Conservation (phyloP, 2,329 filamentous ascomycete species). For the Botrytis squamosa region DNA sequence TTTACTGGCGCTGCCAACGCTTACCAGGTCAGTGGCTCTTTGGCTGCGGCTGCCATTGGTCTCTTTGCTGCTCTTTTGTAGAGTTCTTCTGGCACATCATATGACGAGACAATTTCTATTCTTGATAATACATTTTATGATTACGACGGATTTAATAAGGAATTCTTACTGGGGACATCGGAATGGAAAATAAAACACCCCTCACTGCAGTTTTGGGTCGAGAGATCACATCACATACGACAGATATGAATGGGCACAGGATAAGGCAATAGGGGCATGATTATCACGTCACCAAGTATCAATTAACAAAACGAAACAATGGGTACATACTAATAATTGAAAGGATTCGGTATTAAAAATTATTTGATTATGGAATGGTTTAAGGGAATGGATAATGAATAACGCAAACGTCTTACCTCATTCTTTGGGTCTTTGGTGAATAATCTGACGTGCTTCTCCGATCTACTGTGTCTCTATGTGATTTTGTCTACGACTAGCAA, state of each 20-base stretch:
- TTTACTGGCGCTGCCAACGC: not conserved
- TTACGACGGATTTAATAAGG: not conserved
- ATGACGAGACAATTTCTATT: not conserved
- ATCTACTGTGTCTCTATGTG: not conserved
- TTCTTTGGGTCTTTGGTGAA: not conserved
- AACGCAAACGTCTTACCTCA: not conserved
- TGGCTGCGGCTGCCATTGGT: constrained; percentile 9
- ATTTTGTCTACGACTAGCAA: not conserved
- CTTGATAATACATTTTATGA: constrained; percentile 2
- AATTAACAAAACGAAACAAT: not conserved
- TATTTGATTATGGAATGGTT: not conserved
- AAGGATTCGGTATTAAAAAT: not conserved
- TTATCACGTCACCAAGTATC: not conserved
- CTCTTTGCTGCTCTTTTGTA: constrained; percentile 25
- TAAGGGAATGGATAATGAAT: not conserved
- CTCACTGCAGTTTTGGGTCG: not conserved
- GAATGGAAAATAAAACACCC: not conserved
- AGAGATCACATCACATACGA: not conserved
- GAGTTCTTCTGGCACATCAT: not conserved
- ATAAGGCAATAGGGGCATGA: not conserved
- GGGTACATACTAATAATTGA: not conserved
- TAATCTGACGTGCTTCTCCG: no score
- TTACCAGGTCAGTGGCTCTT: not conserved
- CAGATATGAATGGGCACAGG: not conserved
- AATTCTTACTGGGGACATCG: not conserved